Evolutionary conservation across 2,329 filamentous ascomycete genomes (phyloP), one percentile per base, ranked within the genome.

Genomic region (Dryadomyces quercus-mongolicae): DNA sequence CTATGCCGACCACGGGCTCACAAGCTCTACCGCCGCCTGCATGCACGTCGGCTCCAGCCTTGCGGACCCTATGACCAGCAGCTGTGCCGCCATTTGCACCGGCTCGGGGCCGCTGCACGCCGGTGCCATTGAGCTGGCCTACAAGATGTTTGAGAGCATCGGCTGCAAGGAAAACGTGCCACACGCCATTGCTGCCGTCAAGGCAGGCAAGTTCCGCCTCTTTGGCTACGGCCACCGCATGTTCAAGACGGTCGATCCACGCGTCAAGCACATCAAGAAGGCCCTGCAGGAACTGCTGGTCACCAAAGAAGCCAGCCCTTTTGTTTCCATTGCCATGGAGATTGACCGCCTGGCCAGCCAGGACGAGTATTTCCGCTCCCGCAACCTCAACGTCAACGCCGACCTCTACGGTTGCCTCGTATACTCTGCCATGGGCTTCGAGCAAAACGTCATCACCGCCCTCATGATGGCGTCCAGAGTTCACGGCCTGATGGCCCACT

Each of bases 1-100:
- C 22, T 76, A 79, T 58, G 74, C 76, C 2, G 78, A 82, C 59
- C 78, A 82, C 61, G 79, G 80, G 56, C 75, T 81, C 63, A 79
- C 80, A 59, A 74, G 76, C 60, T 76, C 75, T 2, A 80, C 77
- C 0, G 76, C 78, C 1, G 75, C 77, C 1, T 71, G 78, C 36
- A 65, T 81, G 16, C 75, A 80, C 55, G 76, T 80, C 20, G 76
- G 78, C 8, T 77, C 73, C 54, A 76, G 75, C 0, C 64, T 81
- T 12, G 73, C 80, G 0, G 79, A 81, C 60, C 77, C 78, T 0
- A 80, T 69, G 56, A 77, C 73, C 58, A 69, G 76, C 18, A 74
- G 80, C 13, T 66, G 76, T 1, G 74, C 76, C 0, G 70, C 76
- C 5, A 72, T 74, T n/a, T 71, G 77, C 0, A 75, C 75, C 0